Evolutionary conservation across 208 protist genomes (phyloP).

Genomic region (Trypanosoma melophagium): DNA sequence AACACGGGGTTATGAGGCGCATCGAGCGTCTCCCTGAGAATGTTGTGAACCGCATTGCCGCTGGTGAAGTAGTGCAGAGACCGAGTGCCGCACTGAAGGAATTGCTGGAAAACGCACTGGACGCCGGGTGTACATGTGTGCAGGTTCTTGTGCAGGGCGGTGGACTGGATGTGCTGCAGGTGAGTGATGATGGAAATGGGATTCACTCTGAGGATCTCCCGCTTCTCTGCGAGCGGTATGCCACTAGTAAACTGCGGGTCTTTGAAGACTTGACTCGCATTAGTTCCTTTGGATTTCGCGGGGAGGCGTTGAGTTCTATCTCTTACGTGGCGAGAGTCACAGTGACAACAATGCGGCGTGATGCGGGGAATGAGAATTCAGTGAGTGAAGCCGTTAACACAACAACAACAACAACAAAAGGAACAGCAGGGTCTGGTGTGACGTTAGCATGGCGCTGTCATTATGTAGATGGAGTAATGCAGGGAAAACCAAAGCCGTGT

Average conservation of each 20-base stretch:
- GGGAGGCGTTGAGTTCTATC: slow-evolving; percentile 88
- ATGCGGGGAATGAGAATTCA: neutral
- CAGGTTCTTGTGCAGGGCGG: slow-evolving; percentile 89
- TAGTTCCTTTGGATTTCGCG: slow-evolving; percentile 91
- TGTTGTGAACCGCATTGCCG: slow-evolving; percentile 97
- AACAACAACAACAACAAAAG: neutral
- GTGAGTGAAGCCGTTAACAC: neutral
- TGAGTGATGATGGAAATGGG: slow-evolving; percentile 97
- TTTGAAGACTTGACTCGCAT: slow-evolving; percentile 90
- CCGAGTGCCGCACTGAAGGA: slow-evolving; percentile 98
- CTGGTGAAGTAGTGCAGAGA: slow-evolving; percentile 98
- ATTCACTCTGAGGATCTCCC: slow-evolving; percentile 94
- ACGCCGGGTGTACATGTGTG: slow-evolving; percentile 92
- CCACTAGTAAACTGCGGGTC: slow-evolving; percentile 91
- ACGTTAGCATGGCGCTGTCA: slow-evolving; percentile 50
- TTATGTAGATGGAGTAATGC: slow-evolving; percentile 93
- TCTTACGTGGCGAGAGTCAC: slow-evolving; percentile 82
- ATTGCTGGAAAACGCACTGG: slow-evolving; percentile 97
- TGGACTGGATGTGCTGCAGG: slow-evolving; percentile 96
- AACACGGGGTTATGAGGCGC: slow-evolving; percentile 23
- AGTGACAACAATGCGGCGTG: slow-evolving; percentile 58
- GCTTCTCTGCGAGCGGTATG: slow-evolving; percentile 97
- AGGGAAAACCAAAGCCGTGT: slow-evolving; percentile 76
- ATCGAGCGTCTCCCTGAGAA: slow-evolving; percentile 92
- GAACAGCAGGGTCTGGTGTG: no score